Evolutionary conservation across 2,329 filamentous ascomycete species (phyloP).

Genomic region (Sclerotinia glacialis): DNA sequence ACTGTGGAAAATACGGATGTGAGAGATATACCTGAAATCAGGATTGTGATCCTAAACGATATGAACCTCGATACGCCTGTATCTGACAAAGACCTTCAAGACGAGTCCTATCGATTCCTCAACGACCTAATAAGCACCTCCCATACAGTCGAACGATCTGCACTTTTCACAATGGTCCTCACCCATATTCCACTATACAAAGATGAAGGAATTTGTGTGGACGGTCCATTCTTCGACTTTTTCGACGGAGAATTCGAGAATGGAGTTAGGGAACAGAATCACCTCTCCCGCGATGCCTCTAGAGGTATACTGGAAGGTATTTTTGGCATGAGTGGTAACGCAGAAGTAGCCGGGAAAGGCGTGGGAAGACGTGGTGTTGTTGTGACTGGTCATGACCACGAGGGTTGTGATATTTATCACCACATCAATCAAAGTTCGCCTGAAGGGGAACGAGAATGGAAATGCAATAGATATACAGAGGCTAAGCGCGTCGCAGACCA

Average conservation of each 20-base stretch:
- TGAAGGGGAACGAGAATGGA: slow-evolving; percentile 32
- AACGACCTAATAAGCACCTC: slow-evolving; percentile 65
- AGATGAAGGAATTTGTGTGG: slow-evolving; percentile 74
- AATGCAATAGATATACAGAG: slow-evolving; percentile 49
- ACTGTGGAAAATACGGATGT: slow-evolving; percentile 46
- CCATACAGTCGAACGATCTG: slow-evolving; percentile 57
- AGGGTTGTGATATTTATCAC: slow-evolving; percentile 88
- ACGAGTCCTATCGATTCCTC: slow-evolving; percentile 74
- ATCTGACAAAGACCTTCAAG: slow-evolving; percentile 62
- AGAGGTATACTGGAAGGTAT: slow-evolving; percentile 78
- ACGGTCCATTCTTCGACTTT: slow-evolving; percentile 80
- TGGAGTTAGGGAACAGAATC: slow-evolving; percentile 86
- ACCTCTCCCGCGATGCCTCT: slow-evolving; percentile 71
- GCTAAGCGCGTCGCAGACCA: slow-evolving; percentile 44
- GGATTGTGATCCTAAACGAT: slow-evolving; percentile 83
- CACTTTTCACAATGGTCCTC: slow-evolving; percentile 76
- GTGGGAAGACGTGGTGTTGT: slow-evolving; percentile 72
- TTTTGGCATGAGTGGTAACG: slow-evolving; percentile 69
- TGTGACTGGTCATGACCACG: slow-evolving; percentile 91
- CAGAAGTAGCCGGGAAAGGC: slow-evolving; percentile 57
- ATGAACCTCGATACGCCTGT: slow-evolving; percentile 92
- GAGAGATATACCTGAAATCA: slow-evolving; percentile 63
- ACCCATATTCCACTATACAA: slow-evolving; percentile 95
- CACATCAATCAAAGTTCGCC: slow-evolving; percentile 63
- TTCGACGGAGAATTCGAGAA: slow-evolving; percentile 62